Evolutionary conservation across 352 stramenopile genomes (phyloP), one percentile per base, ranked within the genome.

Genomic region (Phytophthora foliorum): DNA sequence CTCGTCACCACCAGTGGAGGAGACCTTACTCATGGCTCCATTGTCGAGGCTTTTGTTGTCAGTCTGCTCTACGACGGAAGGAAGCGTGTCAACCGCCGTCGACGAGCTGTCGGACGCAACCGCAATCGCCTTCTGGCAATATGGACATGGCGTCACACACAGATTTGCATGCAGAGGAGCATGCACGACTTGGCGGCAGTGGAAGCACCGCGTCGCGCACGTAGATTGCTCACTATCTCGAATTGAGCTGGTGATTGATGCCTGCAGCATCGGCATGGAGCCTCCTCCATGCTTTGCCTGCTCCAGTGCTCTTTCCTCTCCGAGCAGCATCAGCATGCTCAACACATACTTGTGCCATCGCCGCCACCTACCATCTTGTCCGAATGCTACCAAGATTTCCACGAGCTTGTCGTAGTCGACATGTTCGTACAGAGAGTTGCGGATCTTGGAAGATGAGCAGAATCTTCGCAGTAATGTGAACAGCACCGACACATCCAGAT

Each of bases 161-260:
- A 74, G 64, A 45, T 77, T 83, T 14, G 60, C 57, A 16, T 72
- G 63, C 2, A 57, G 25, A 10, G 68, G 67, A n/a, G 88, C 64
- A 41, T 78, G 71, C 8, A 90, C 85, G 0, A 82, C 59, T 60
- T 90, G 72, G 1, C 72, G 78, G 63, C 85, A 93, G 57, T 90
- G 78, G 16, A 85, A 74, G 41, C 85, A 93, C 13, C 82, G 81
- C 13, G 86, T 72, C 0, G 74, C 52, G 25, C 66, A 84, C 24
- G 62, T 68, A 13, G 41, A 19, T 39, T 68, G 69, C 36, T 80
- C 60, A 46, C 55, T 61, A 49, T 70, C 52, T 27, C 42, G 54
- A 32, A 57, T 49, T 8, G 68, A 63, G 22, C 52, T 63, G 34
- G 56, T 56, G 4, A 25, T 56, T 9, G 58, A 74, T 5, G 68